Evolutionary conservation across 495 filamentous ascomycete genomes (phyloP), one percentile per base, ranked within the genome.

Genomic region (Friedmanniomyces endolithicus): DNA sequence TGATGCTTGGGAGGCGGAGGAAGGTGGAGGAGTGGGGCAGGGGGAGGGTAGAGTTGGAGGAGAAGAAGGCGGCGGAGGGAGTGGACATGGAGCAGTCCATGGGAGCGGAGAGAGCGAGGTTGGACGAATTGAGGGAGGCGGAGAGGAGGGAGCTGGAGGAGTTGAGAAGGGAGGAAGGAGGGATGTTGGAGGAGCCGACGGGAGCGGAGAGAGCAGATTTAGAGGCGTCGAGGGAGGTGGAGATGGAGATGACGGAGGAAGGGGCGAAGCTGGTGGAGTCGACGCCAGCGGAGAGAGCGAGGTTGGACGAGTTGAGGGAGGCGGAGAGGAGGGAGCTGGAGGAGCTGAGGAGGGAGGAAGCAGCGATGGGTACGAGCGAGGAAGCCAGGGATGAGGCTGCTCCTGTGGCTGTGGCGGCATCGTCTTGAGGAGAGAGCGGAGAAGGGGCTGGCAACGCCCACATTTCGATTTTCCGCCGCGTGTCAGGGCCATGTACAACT

Each of bases 11-110:
- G 48, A 41, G 50, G 29, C 34, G 59, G 41, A 34, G 22, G 50
- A 45, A 44, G 48, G 16, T 61, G 41, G 54, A 53, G 33, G 49
- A 49, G 29, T 57, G 23, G 47, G 57, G 52, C 16, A 6, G 12
- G 20, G 29, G 33, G 37, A 31, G 33, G 47, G n/a, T 12, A 6
- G 47, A 33, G 12, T 14, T 14, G 45, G 24, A 56, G 35, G 54
- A 31, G 14, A 9, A 4, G 53, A 22, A 17, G 51, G 17, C 23
- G 27, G 9, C 2, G 41, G 53, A n/a, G 41, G 29, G 44, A 24
- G 17, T 9, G 20, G 44, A 47, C 7, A 3, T 14, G 37, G 37
- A 14, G 17, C 6, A 41, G 37, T 41, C 16, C 6, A 41, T 4
- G 2, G 37, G 16, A 14, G 37, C 37, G 44, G 23, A 20, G 8